Evolutionary conservation across 2,329 filamentous ascomycete genomes (phyloP), one percentile per base, ranked within the genome.

Genomic region (Fusarium xylarioides): DNA sequence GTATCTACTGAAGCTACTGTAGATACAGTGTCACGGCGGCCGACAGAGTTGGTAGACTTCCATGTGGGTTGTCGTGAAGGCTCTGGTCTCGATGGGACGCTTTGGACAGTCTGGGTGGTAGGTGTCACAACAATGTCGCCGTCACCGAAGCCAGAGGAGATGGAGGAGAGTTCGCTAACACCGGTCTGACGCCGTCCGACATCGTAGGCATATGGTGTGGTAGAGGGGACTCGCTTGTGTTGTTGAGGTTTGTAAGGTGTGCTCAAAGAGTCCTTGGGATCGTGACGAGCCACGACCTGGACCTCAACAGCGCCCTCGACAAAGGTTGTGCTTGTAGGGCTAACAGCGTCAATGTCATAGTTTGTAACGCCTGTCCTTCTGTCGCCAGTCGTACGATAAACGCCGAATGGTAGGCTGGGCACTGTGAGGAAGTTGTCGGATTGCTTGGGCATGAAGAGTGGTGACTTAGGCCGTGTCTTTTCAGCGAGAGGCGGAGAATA

Each of bases 141-240:
- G 74, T 91, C 89, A 23, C 90, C 90, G 69, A 91, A 91, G 11
- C 89, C 90, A 1, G 90, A 91, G 0, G 90, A 91, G 8, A 91
- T 82, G 0, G 89, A 91, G 0, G 90, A 91, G 37, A 90, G 75
- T 53, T 86, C 85, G 66, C 87, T 89, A 8, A 81, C 77, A 12
- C 85, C 83, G 37, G 85, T 83, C 42, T 74, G 78, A 19, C 70
- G 67, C 34, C 74, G 70, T 35, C 44, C 50, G 16, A 61, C 26
- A 38, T 74, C 71, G 23, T 74, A 74, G 56, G 57, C 58, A 23
- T 73, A 66, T 23, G 71, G 71, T 38, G 65, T 66, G n/a, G 71
- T 58, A 32, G 74, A 66, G 57, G 69, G 74, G 21, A 74, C 43
- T 32, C 58, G 53, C 65, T 66, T 76, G 23, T 71, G 73, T 23